Conservation (phyloP, 2,329 filamentous ascomycete genomes). For the Scedosporium apiospermum region DNA sequence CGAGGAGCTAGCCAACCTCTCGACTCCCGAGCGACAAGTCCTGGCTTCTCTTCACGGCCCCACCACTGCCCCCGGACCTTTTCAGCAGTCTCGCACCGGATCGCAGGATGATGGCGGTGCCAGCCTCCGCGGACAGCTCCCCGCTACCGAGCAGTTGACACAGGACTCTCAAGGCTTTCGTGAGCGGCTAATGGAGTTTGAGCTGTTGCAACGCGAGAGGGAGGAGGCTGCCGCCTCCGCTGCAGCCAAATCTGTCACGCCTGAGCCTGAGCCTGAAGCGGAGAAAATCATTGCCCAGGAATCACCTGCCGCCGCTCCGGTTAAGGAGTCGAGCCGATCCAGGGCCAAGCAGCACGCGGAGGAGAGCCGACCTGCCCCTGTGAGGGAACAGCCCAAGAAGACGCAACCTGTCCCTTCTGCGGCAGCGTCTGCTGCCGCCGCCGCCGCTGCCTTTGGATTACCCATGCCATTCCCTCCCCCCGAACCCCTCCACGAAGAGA, state of each 20-base stretch:
- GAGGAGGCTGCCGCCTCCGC: constrained; percentile 42
- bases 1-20: constrained; percentile 64
- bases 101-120: not conserved
- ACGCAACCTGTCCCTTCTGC: not conserved
- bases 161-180: constrained; percentile 50
- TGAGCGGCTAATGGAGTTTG: constrained; percentile 75
- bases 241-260: constrained; percentile 16
- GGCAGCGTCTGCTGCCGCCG: not conserved
- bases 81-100: not conserved
- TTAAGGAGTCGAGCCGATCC: not conserved
- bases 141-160: constrained; percentile 38
- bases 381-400: constrained; percentile 6
- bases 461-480: constrained; percentile 69
- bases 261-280: constrained; percentile 8
- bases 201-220: constrained; percentile 64
- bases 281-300: not conserved
- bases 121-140: constrained; percentile 26
- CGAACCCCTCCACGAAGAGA: constrained; percentile 34
- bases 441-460: constrained; percentile 40
- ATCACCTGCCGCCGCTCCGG: not conserved
- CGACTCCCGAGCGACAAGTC: constrained; percentile 41
- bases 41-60: constrained; percentile 31
- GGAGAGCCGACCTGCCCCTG: not conserved
- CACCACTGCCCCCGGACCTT: constrained; percentile 5
- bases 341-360: not conserved